A percentile compares a stretch with the other conserved stretches of the same genome.
phyloP scores from a whole-genome alignment of 306 rosid genomes.

The Vachellia pachyceras region DNA sequence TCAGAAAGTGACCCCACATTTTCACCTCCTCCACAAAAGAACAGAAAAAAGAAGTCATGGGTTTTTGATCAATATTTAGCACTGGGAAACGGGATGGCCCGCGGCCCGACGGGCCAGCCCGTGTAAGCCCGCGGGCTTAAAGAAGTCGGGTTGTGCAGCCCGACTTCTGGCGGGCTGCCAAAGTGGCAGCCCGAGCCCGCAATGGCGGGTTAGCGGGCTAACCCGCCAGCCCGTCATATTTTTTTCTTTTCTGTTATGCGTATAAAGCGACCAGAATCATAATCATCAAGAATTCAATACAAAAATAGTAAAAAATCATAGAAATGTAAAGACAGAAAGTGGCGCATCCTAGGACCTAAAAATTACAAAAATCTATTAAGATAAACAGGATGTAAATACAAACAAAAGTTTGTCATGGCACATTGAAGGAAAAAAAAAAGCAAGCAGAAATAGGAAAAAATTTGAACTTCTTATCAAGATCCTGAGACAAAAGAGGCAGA shows the following conservation, averaged over 20 bases:
- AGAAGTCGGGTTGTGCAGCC: too few relatives aligned
- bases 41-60: conserved; percentile 7
- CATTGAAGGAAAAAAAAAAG: background rate
- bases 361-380: background rate
- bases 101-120: too few relatives aligned
- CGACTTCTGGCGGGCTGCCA: too few relatives aligned
- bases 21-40: background rate
- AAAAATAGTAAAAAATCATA: background rate
- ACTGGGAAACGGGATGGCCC: too few relatives aligned
- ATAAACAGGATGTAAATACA: background rate
- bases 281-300: too few relatives aligned
- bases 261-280: too few relatives aligned
- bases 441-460: background rate
- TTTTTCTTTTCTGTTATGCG: too few relatives aligned
- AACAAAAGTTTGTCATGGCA: background rate
- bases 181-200: too few relatives aligned
- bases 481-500: background rate
- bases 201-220: too few relatives aligned
- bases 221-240: too few relatives aligned
- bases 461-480: background rate
- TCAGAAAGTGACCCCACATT: background rate
- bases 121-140: too few relatives aligned
- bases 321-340: conserved; percentile 1
- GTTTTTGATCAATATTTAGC: background rate
- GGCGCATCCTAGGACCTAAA: background rate